A percentile compares a stretch with the other conserved stretches of the same genome.
Conservation (phyloP, 306 rosid genomes). For the Sicyos baderoa region DNA sequence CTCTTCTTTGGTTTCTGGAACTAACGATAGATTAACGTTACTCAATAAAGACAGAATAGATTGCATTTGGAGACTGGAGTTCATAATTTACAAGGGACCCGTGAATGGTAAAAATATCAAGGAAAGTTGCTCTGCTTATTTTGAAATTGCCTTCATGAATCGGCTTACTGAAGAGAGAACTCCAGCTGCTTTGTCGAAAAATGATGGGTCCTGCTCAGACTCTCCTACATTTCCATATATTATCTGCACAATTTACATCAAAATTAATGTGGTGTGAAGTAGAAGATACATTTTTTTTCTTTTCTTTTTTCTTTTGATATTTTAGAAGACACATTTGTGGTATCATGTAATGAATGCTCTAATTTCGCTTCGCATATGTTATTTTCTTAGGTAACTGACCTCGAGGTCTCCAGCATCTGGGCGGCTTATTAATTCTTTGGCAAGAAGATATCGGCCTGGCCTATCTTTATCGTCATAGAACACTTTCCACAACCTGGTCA, state of each 20-base stretch:
- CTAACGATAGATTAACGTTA: background rate
- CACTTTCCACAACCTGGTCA: constrained; percentile 78
- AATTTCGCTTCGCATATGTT: background rate
- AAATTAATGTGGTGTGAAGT: background rate
- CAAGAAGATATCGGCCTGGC: constrained; percentile 76
- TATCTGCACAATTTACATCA: too few species aligned
- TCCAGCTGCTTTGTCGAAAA: constrained; percentile 68
- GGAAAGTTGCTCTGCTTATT: constrained; percentile 16
- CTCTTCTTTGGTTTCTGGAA: constrained; percentile 10
- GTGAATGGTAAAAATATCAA: background rate
- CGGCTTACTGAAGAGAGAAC: constrained; percentile 71
- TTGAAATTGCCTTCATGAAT: constrained; percentile 68
- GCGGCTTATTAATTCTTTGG: constrained; percentile 61
- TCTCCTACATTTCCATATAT: constrained; percentile 52
- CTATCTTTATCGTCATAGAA: constrained; percentile 85
- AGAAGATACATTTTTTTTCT: background rate
- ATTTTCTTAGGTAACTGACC: constrained; percentile 38
- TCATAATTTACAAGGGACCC: constrained; percentile 11
- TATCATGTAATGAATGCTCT: background rate
- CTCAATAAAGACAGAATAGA: constrained; percentile 3
- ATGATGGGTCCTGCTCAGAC: constrained; percentile 49
- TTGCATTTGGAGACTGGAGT: background rate
- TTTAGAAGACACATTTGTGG: background rate
- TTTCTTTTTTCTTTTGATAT: too few species aligned
- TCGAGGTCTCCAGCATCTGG: constrained; percentile 86